Base-by-base conservation (phyloP, 208 protist genomes). In the Wallacemonas sp. region DNA sequence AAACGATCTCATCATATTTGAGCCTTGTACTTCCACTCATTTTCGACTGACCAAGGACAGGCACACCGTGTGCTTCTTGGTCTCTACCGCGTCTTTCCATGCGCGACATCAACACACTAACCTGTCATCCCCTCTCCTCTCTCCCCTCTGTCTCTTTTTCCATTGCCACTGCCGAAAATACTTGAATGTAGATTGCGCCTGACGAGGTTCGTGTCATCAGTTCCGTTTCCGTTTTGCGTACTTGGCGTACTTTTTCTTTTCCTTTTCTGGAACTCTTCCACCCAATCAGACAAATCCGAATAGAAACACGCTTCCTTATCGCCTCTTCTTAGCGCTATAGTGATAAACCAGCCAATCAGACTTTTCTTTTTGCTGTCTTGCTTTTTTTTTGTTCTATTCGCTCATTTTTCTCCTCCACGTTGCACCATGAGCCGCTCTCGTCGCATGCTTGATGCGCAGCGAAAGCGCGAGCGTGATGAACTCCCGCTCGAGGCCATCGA, bases 401-500 rank as follows among this genome's bases (percentile, higher is more conserved):
- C 14, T 14, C 38, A 42, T 14, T 42, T 7, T 14, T 42, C 38
- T 14, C 38, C 38, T 42, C 38, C 14, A 18, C 38, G 38, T 42
- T 42, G 10, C 14, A 18, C 14, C 38, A 85, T 85, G 79, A 81
- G 72, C 39, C 71, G 75, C 70, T 62, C 75, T 3, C 68, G 54
- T n/a, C 70, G 76, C 11, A 85, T 85, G 79, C 75, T 85, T n/a
- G 75, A 81, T 67, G 79, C 79, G 26, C 74, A 84, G 61, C 67
- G 33, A 59, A 69, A 73, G 75, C 72, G 70, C 39, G 75, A 67
- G 46, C 64, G 64, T 10, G 50, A 59, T 45, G 72, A 67, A 29
- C 32, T 59, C 7, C 52, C 52, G 3, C 20, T 59, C 3, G 52
- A 59, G 12, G 31, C 25, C 5, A 3, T 59, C 14, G 52, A 36